A percentile compares a stretch with the other conserved stretches of the same genome.
Conservation (phyloP, 169 alveolate species). For the Plasmodium adleri region DNA sequence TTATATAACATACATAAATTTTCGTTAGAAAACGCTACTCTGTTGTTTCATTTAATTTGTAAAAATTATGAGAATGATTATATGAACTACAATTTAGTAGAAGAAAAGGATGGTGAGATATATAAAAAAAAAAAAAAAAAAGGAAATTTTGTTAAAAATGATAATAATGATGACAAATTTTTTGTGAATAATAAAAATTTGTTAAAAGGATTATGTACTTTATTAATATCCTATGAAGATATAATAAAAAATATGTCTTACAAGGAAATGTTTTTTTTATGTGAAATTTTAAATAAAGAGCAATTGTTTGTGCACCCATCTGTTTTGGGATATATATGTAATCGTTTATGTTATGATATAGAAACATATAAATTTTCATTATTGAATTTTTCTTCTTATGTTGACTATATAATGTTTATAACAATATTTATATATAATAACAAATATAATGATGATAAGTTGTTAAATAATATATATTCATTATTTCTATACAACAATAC, state of each 20-base stretch:
- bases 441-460: neutral
- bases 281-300: conserved; percentile 17
- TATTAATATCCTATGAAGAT: conserved; percentile 19
- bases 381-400: neutral
- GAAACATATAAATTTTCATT: neutral
- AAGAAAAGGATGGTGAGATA: neutral
- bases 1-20: conserved; percentile 37
- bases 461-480: neutral
- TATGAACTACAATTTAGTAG: neutral
- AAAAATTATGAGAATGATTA: conserved; percentile 24
- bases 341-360: conserved; percentile 9
- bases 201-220: conserved; percentile 35
- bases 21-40: conserved; percentile 8
- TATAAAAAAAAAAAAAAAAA: neutral
- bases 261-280: conserved; percentile 43
- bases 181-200: neutral
- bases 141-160: neutral
- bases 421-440: conserved; percentile 1
- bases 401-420: conserved; percentile 23
- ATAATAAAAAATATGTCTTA: conserved; percentile 2
- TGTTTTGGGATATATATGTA: neutral
- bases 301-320: neutral
- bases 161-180: neutral
- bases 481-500: conserved; percentile 1
- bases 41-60: conserved; percentile 6